These are phyloP conservation scores for Phaeomoniella chlamydospora DNA, from an alignment of 2,329 filamentous ascomycete genomes.

Conservation along the genomic window DNA sequence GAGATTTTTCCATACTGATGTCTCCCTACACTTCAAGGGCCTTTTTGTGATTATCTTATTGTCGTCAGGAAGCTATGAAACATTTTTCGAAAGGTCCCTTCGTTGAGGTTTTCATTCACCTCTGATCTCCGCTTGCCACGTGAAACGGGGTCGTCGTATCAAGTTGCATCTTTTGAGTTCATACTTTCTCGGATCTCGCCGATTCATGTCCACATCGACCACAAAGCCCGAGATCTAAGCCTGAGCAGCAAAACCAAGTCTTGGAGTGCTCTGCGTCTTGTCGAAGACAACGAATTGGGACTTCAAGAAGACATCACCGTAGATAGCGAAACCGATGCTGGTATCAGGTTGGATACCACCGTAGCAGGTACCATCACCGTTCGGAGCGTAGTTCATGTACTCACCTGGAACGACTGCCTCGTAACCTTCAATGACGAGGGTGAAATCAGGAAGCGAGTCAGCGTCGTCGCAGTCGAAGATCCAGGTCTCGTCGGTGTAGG, in stretches of 20 bases:
- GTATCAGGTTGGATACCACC: conserved; percentile 57
- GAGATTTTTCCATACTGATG: no score
- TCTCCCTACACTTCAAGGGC: no score
- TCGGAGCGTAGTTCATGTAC: conserved; percentile 32
- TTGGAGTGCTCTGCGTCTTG: conserved; percentile 3
- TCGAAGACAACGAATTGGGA: conserved; percentile 62
- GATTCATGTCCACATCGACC: no score
- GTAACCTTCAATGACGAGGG: conserved; percentile 33
- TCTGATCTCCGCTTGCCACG: no score
- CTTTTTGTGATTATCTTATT: no score
- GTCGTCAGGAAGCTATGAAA: no score
- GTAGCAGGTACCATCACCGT: conserved; percentile 38
- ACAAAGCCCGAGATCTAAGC: no score
- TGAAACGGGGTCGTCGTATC: no score
- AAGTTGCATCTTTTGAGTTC: no score
- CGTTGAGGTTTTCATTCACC: no score
- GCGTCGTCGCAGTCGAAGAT: conserved; percentile 37
- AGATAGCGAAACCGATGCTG: conserved; percentile 49
- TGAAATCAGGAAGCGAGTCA: conserved; percentile 37
- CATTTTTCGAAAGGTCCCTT: no score
- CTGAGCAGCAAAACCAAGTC: background rate
- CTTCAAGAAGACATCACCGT: conserved; percentile 72
- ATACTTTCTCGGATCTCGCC: no score
- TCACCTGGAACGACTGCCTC: conserved; percentile 36
- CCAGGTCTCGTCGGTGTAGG: conserved; percentile 9